phyloP scores from a whole-genome alignment of 2,329 filamentous ascomycete species.

The Epichloe coenophiala region DNA sequence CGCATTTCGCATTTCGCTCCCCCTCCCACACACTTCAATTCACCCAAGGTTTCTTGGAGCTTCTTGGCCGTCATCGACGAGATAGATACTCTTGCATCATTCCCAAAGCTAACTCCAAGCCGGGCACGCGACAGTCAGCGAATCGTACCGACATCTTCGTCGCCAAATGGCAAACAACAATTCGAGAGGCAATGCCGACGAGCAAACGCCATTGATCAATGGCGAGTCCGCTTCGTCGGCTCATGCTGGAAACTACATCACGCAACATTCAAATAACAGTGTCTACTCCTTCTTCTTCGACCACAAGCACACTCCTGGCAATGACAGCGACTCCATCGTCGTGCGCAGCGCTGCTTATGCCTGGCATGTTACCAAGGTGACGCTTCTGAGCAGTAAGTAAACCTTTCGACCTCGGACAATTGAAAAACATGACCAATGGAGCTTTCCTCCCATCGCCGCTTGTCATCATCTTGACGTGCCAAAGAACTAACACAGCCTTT shows the following conservation, averaged over 20 bases:
- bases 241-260: conserved; percentile 9
- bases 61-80: too few species aligned
- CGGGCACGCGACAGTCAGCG: conserved; percentile 2
- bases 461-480: background rate
- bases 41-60: too few species aligned
- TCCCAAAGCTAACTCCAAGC: background rate
- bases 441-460: background rate
- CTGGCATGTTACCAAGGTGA: conserved; percentile 45
- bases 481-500: background rate
- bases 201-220: conserved; percentile 31
- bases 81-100: too few species aligned
- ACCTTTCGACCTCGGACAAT: background rate
- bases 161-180: conserved; percentile 22
- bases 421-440: background rate
- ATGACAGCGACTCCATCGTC: conserved; percentile 31
- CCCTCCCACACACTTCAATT: too few species aligned
- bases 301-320: conserved; percentile 35
- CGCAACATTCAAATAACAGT: conserved; percentile 10
- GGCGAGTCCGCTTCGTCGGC: conserved; percentile 17
- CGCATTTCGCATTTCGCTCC: background rate
- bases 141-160: conserved; percentile 6
- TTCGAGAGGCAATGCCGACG: conserved; percentile 15
- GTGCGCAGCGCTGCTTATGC: conserved; percentile 32
- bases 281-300: conserved; percentile 35
- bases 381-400: conserved; percentile 43